phyloP scores from a whole-genome alignment of 1,139 yeast species.

The Candida glucosophila region DNA sequence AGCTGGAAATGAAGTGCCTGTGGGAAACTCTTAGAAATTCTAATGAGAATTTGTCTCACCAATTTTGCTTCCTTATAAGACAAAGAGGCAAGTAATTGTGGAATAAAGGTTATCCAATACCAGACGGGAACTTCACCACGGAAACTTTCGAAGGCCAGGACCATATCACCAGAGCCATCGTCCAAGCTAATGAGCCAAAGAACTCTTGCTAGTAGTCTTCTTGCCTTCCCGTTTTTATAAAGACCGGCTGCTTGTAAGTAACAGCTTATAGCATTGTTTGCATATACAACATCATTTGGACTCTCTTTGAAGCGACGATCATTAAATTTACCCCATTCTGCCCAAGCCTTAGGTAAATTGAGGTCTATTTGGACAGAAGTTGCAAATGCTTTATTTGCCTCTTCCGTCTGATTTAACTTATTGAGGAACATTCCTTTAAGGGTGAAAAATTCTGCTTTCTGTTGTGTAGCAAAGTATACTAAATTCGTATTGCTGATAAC shows the following conservation, averaged over 20 bases:
- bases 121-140: conserved; percentile 97
- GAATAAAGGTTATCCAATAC: conserved; percentile 98
- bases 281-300: conserved; percentile 75
- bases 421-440: conserved; percentile 97
- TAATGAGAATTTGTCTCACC: conserved; percentile 78
- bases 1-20: conserved; percentile 95
- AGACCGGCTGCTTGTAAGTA: conserved; percentile 96
- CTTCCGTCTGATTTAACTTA: conserved; percentile 80
- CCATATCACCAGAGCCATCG: conserved; percentile 71
- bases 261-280: conserved; percentile 91
- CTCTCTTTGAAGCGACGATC: conserved; percentile 82
- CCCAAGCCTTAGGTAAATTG: conserved; percentile 97
- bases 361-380: conserved; percentile 95
- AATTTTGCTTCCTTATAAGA: conserved; percentile 86
- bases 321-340: conserved; percentile 97
- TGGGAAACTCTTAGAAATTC: conserved; percentile 94
- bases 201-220: conserved; percentile 80
- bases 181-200: conserved; percentile 92
- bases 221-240: conserved; percentile 85
- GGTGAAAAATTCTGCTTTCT: conserved; percentile 95
- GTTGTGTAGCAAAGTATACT: conserved; percentile 93
- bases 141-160: conserved; percentile 84
- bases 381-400: conserved; percentile 96
- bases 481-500: conserved; percentile 94
- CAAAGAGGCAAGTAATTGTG: conserved; percentile 82